phyloP scores from a whole-genome alignment of 2,329 filamentous ascomycete genomes.

The Trichophyton schoenleinii region DNA sequence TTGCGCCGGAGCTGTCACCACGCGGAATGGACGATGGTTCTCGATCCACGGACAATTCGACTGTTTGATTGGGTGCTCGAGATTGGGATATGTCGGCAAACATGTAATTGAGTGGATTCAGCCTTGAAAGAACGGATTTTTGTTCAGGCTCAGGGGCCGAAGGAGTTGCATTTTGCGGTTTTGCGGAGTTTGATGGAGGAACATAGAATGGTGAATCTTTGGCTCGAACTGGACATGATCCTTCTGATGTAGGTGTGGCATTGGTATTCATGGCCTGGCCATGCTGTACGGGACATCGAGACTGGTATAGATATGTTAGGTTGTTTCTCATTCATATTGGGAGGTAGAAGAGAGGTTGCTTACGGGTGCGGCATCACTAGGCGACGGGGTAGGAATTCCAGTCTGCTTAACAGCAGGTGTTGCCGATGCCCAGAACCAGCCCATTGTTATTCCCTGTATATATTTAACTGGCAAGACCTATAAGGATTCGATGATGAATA shows the following conservation, averaged over 20 bases:
- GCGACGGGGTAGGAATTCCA: conserved; percentile 16
- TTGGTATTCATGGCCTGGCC: conserved; percentile 20
- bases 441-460: conserved; percentile 36
- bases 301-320: conserved; percentile 32
- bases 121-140: conserved; percentile 47
- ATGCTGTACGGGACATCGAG: conserved; percentile 57
- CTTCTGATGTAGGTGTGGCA: conserved; percentile 20
- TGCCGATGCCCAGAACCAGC: conserved; percentile 58
- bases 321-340: not conserved
- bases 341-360: conserved; percentile 8
- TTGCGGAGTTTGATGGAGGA: conserved; percentile 21
- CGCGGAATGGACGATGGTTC: conserved; percentile 87
- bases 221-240: conserved; percentile 36
- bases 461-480: not conserved
- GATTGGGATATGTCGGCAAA: conserved; percentile 73
- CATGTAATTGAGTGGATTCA: conserved; percentile 91
- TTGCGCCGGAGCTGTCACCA: conserved; percentile 56
- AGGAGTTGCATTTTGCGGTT: conserved; percentile 21
- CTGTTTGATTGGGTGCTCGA: conserved; percentile 57
- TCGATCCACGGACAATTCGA: conserved; percentile 63
- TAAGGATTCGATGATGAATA: not conserved
- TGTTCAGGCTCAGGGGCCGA: conserved; percentile 20
- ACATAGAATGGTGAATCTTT: conserved; percentile 38
- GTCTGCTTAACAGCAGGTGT: conserved; percentile 37
- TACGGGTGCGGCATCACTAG: not conserved